Conservation (phyloP, 31 red algal species). For the Odonthalia washingtoniensis region DNA sequence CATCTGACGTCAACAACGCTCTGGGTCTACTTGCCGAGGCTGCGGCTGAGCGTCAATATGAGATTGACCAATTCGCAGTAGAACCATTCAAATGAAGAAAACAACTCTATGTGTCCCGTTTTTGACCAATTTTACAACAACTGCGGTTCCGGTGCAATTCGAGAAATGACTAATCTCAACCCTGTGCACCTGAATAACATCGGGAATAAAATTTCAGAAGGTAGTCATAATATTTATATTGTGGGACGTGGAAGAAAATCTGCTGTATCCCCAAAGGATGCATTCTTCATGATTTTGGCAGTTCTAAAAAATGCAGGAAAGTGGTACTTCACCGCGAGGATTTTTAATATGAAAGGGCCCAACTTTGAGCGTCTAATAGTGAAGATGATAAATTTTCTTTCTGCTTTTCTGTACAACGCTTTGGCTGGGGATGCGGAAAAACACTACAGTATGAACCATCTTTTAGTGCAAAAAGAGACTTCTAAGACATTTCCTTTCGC, state of each 20-base stretch:
- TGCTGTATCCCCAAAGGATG: background rate
- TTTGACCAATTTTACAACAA: background rate
- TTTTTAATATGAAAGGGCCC: slow-evolving; percentile 6
- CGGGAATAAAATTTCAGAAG: background rate
- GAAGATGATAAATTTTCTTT: background rate
- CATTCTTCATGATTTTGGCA: background rate
- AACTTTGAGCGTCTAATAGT: background rate
- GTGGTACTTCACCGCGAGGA: background rate
- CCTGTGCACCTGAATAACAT: background rate
- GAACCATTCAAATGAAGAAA: background rate
- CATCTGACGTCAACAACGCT: background rate
- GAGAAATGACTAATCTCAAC: background rate
- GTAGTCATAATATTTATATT: background rate
- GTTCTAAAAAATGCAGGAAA: background rate
- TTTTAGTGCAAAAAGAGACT: background rate
- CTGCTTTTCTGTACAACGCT: background rate
- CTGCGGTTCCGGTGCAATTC: background rate
- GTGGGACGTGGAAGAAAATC: background rate
- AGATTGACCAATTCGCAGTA: background rate
- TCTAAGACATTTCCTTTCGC: background rate
- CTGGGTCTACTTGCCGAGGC: slow-evolving; percentile 1
- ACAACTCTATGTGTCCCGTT: background rate
- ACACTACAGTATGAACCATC: background rate
- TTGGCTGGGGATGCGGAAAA: background rate
- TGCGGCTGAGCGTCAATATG: background rate